Evolutionary conservation across 1,284 basidiomycete species (phyloP).

Genomic region (Mycosarcoma mackinlayi): DNA sequence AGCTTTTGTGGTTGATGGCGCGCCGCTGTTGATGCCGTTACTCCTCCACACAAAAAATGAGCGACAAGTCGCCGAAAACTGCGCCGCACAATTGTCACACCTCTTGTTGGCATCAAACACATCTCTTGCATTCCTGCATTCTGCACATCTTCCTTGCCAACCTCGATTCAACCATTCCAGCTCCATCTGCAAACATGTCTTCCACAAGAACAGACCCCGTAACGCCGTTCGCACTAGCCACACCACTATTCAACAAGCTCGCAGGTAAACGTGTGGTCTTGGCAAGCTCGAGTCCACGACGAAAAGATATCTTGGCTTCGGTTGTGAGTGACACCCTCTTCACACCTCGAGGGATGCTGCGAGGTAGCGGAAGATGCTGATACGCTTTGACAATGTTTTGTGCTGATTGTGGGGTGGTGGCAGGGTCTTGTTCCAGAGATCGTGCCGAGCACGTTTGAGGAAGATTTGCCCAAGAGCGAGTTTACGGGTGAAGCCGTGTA

Average conservation of each 20-base stretch:
- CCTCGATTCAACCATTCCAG: too few relatives aligned
- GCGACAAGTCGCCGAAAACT: conserved; percentile 14
- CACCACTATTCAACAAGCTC: conserved; percentile 61
- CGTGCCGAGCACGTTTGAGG: conserved; percentile 86
- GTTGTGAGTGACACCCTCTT: conserved; percentile 57
- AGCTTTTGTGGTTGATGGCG: background rate
- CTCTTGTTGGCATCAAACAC: background rate
- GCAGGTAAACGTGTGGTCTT: conserved; percentile 60
- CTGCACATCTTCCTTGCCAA: background rate
- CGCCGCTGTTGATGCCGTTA: background rate
- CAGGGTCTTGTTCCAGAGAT: conserved; percentile 88
- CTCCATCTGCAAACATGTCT: conserved; percentile 21
- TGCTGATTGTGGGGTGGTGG: conserved; percentile 1
- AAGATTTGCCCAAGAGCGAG: conserved; percentile 78
- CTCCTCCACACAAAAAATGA: conserved; percentile 9
- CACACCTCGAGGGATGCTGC: background rate
- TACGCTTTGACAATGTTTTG: background rate
- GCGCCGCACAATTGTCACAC: conserved; percentile 5
- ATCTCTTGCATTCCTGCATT: background rate
- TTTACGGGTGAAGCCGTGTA: conserved; percentile 78
- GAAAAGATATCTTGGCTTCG: conserved; percentile 60
- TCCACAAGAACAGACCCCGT: conserved; percentile 34
- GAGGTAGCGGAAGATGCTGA: background rate
- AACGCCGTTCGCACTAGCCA: conserved; percentile 49
- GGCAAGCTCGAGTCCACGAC: conserved; percentile 59